Percentiles rank a stretch among this genome's conserved stretches.
phyloP scores from a whole-genome alignment of 179 eudicot species.

The Beta lomatogona region DNA sequence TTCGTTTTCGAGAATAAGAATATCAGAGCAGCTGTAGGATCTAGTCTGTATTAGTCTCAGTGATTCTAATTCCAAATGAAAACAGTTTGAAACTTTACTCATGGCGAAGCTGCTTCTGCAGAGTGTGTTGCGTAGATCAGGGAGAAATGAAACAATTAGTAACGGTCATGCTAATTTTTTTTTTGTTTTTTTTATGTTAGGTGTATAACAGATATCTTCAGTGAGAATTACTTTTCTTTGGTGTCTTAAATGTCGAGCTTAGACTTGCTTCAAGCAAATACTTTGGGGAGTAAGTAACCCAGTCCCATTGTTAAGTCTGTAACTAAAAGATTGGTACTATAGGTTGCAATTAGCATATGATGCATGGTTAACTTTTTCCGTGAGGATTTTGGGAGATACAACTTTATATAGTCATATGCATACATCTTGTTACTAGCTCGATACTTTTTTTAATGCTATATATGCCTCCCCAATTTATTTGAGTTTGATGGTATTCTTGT shows the following conservation, averaged over 20 bases:
- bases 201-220: background rate
- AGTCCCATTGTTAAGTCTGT: background rate
- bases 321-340: background rate
- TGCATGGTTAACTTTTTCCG: background rate
- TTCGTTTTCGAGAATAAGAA: background rate
- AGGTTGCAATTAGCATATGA: background rate
- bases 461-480: background rate
- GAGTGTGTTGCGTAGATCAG: background rate
- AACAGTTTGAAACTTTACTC: background rate
- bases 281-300: background rate
- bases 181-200: background rate
- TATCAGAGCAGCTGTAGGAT: background rate
- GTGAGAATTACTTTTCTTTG: background rate
- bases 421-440: background rate
- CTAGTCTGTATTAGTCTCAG: background rate
- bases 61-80: background rate
- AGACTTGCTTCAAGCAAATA: background rate
- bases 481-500: background rate
- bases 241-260: background rate
- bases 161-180: background rate
- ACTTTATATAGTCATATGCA: background rate
- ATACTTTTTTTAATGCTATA: background rate
- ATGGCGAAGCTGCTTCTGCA: background rate
- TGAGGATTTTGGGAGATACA: background rate
- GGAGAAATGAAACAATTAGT: background rate